These are phyloP conservation scores for Trichomonascaceae sp. DNA, from an alignment of 1,139 yeast species.

Conservation along the genomic window DNA sequence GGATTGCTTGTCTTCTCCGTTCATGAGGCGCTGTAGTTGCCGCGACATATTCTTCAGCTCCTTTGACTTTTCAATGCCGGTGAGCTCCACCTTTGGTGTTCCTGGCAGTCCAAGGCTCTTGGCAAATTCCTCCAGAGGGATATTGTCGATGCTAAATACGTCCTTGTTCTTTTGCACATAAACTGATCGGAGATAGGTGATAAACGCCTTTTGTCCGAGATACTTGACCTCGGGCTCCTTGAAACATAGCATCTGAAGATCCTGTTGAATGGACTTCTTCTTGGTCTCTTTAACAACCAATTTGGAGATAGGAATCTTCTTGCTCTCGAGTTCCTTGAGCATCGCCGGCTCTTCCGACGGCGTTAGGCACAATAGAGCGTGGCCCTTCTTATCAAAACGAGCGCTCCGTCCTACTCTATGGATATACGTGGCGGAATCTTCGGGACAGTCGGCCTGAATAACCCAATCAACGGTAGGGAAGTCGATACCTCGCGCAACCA, in stretches of 20 bases:
- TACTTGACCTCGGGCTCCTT: constrained; percentile 85
- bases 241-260: constrained; percentile 82
- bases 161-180: constrained; percentile 80
- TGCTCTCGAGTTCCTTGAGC: constrained; percentile 45
- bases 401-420: constrained; percentile 97
- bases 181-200: constrained; percentile 75
- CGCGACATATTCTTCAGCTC: constrained; percentile 77
- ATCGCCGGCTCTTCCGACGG: constrained; percentile 78
- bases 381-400: constrained; percentile 81
- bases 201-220: constrained; percentile 89
- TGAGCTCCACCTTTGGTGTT: constrained; percentile 81
- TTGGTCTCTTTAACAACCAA: constrained; percentile 66
- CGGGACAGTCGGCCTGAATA: constrained; percentile 90
- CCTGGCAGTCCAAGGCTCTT: constrained; percentile 87
- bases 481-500: constrained; percentile 94
- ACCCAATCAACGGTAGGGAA: constrained; percentile 99
- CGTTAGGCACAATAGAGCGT: constrained; percentile 67
- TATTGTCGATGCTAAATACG: constrained; percentile 53
- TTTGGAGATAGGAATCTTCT: constrained; percentile 56
- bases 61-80: constrained; percentile 40
- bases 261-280: constrained; percentile 68
- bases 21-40: constrained; percentile 42
- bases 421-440: constrained; percentile 86
- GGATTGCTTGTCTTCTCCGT: constrained; percentile 35
- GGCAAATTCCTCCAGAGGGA: constrained; percentile 78